Base-by-base conservation (phyloP, 1,139 yeast species). In the Blastobotrys proliferans region DNA sequence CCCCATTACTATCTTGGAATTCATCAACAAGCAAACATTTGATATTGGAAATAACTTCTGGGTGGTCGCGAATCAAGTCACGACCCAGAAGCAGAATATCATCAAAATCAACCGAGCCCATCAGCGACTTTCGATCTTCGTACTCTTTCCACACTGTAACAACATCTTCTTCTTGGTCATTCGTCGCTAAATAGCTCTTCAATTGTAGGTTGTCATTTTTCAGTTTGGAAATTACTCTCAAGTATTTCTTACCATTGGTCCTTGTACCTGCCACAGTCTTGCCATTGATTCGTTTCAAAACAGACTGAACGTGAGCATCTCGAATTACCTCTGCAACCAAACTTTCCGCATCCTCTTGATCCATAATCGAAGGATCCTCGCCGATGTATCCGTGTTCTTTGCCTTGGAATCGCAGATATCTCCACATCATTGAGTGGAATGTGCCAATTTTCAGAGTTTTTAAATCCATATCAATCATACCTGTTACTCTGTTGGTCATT, bases 11-110 rank as follows among this genome's bases (percentile, higher is more conserved):
- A 56, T 92, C 98, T 64, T 92, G 98, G 55, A 86, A 92, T 61
- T 92, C 98, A 63, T 92, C 98, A 2, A 92, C 87, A 18, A 92
- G 68, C 0, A 88, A 90, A 54, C 86, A 92, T 49, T 76, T 68
- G 6, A 84, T 67, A 42, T 68, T 66, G 2, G 68, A 66, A 17
- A 83, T 66, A 17, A 79, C 75, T 0, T 72, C 68, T 3, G 75
- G 69, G 44, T 66, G 60, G 17, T 58, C 51, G 1, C 66, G 54
- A n/a, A 87, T 55, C 14, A 88, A 63, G 10, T 66, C 59, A 48
- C 71, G 66, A 28, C 88, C 74, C 41, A 70, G 66, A 24, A 84
- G 59, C 29, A 92, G 67, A 42, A 94, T 72, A 58, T 90, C 97
- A 60, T 90, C 97, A 61, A 86, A 90, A 61, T 90, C 97, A 13